Base-by-base conservation (phyloP, 257 asterid genomes). In the Lycium ferocissimum region DNA sequence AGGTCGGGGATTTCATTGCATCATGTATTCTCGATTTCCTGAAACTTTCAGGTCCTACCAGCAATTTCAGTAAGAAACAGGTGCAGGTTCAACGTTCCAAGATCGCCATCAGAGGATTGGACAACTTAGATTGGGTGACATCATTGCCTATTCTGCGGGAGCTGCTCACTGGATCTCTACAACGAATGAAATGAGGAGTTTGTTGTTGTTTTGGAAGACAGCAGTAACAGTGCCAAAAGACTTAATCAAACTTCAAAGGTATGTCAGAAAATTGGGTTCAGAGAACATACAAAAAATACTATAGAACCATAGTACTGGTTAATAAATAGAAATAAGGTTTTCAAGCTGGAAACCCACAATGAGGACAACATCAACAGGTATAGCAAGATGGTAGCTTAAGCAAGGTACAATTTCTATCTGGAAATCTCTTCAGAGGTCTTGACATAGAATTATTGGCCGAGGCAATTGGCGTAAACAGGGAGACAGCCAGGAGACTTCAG, bases 21-120 rank as follows among this genome's bases (percentile, higher is more conserved):
- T 47, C 12, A 94, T 92, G 84, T 26, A 91, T 15, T 92, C 94
- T 4, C 94, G 94, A 1, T 93, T 94, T 26, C 91, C 94, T 1
- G 94, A 93, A 88, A 92, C 95, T 0, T 92, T 81, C 78, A 93
- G 91, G 69, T 15, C 89, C 0, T 56, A 51, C 26, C 75, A 65
- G 12, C 63, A 57, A 47, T 1, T 59, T n/a, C 65, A 59, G 65
- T 9, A 18, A 59, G 65, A 59, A 35, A 47, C 11, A 45, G 65
- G 53, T 8, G 47, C 8, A 2, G 33, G 87, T 13, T 72, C 33
- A 45, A 47, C 75, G 47, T 73, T 9, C 20, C 12, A 7, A 1
- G 90, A 88, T 47, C 85, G 85, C 37, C 89, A 88, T 49, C 90
- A 88, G 62, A 88, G 83, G 54, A 40, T 88, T 11, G 79, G 85